phyloP scores from a whole-genome alignment of 106 monocot species.

The Vanilla planifolia region DNA sequence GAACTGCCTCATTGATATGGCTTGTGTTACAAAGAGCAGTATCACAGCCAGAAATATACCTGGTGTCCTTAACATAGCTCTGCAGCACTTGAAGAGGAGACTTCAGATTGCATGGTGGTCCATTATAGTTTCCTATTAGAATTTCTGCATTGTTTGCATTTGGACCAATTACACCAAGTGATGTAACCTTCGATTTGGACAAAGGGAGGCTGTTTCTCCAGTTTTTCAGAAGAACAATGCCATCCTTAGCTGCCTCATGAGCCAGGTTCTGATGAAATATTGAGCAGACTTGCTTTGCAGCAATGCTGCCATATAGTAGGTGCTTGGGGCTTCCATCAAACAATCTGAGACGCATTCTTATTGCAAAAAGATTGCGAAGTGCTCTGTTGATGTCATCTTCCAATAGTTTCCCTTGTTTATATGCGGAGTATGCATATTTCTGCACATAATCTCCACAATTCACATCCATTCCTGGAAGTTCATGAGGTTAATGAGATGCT shows the following conservation, averaged over 20 bases:
- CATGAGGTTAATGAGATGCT: background rate
- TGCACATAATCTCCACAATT: constrained; percentile 80
- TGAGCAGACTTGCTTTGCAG: constrained; percentile 56
- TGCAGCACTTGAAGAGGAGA: constrained; percentile 53
- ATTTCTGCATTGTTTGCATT: constrained; percentile 54
- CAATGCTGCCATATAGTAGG: constrained; percentile 36
- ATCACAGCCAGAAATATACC: constrained; percentile 57
- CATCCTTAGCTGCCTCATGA: constrained; percentile 63
- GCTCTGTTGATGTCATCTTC: constrained; percentile 67
- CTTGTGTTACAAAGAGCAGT: constrained; percentile 36
- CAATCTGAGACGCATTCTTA: constrained; percentile 79
- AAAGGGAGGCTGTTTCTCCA: constrained; percentile 46
- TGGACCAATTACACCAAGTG: constrained; percentile 76
- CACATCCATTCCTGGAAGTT: constrained; percentile 86
- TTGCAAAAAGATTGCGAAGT: constrained; percentile 64
- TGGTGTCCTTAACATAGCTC: constrained; percentile 35
- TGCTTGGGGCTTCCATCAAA: constrained; percentile 70
- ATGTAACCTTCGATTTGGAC: constrained; percentile 27
- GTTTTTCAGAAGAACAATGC: constrained; percentile 92
- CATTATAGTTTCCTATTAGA: constrained; percentile 75
- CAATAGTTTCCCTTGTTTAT: constrained; percentile 49
- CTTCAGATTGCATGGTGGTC: constrained; percentile 63
- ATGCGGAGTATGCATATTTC: constrained; percentile 40
- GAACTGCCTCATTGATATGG: constrained; percentile 40
- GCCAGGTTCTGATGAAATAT: constrained; percentile 56